phyloP scores from a whole-genome alignment of 768 basidiomycete genomes.

The Boletus subparvulus region DNA sequence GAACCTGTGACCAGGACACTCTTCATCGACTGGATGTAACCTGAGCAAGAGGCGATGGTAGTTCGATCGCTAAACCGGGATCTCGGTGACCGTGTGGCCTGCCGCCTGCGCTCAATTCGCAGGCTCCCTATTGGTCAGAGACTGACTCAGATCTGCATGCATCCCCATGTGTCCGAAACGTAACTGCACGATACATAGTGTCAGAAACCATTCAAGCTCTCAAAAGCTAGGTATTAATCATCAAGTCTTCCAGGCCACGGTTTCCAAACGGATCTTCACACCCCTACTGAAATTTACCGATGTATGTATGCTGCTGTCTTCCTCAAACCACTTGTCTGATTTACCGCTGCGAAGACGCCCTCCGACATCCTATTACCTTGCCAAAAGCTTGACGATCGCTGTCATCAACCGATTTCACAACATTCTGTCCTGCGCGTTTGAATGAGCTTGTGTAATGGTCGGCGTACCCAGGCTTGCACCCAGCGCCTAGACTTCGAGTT shows the following conservation, averaged over 20 bases:
- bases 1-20: constrained; percentile 60
- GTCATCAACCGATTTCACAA: too few species aligned
- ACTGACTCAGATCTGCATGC: background rate
- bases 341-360: too few species aligned
- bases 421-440: too few species aligned
- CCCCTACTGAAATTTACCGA: too few species aligned
- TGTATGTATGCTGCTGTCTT: too few species aligned
- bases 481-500: too few species aligned
- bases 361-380: too few species aligned
- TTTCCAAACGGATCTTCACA: too few species aligned
- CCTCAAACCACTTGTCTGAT: too few species aligned
- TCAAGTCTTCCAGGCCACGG: background rate
- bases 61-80: background rate
- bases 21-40: constrained; percentile 29
- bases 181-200: background rate
- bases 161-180: background rate
- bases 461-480: too few species aligned
- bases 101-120: background rate
- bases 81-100: background rate
- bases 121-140: background rate
- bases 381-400: background rate
- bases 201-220: background rate
- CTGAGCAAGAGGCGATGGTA: background rate
- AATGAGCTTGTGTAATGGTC: too few species aligned
- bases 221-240: background rate